Conservation (phyloP, 1,284 basidiomycete genomes). For the Cutaneotrichosporon cutaneum region DNA sequence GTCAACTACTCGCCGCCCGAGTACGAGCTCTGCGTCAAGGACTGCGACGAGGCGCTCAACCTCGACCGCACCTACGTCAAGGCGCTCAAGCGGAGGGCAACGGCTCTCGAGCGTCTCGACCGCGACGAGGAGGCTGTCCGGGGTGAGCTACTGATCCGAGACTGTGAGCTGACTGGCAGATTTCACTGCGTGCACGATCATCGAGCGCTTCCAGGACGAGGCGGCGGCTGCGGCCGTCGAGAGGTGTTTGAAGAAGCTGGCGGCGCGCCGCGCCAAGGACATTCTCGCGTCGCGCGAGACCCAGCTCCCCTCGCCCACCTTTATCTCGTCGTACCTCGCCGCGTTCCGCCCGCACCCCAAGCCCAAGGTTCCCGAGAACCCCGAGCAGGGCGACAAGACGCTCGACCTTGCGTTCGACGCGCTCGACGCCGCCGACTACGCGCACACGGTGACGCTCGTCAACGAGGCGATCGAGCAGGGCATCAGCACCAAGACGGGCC, state of each 20-base stretch:
- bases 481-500: slow-evolving; percentile 70
- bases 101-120: slow-evolving; percentile 77
- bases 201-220: slow-evolving; percentile 89
- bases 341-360: slow-evolving; percentile 83
- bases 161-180: slow-evolving; percentile 55
- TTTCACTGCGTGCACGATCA: slow-evolving; percentile 91
- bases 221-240: slow-evolving; percentile 79
- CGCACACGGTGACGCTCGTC: slow-evolving; percentile 74
- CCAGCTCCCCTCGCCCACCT: slow-evolving; percentile 83
- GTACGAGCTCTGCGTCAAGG: slow-evolving; percentile 78
- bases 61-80: slow-evolving; percentile 89
- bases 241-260: slow-evolving; percentile 83
- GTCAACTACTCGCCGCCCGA: slow-evolving; percentile 85
- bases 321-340: slow-evolving; percentile 93
- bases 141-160: slow-evolving; percentile 57
- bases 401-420: slow-evolving; percentile 79
- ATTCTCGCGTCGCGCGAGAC: slow-evolving; percentile 71
- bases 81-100: slow-evolving; percentile 88
- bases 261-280: slow-evolving; percentile 68
- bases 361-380: slow-evolving; percentile 72
- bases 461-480: slow-evolving; percentile 88
- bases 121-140: slow-evolving; percentile 73
- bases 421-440: slow-evolving; percentile 80
- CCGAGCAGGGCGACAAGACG: slow-evolving; percentile 74
- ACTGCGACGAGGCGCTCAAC: slow-evolving; percentile 85